Conservation (phyloP, 768 basidiomycete species). For the Rhodosporidiobolus sp. region DNA sequence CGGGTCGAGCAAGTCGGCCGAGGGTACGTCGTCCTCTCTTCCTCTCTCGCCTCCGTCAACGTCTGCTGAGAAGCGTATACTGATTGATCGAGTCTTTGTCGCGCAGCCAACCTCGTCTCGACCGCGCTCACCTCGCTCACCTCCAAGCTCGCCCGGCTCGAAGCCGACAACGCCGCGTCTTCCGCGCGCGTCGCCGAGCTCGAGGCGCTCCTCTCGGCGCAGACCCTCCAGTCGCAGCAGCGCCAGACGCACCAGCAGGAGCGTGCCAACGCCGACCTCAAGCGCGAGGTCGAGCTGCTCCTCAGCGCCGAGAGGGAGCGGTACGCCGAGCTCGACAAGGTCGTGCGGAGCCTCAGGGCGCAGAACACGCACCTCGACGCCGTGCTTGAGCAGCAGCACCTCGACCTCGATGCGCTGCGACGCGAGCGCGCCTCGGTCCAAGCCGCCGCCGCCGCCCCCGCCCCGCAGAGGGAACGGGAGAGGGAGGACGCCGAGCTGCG, state of each 20-base stretch:
- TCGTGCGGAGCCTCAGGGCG: neutral
- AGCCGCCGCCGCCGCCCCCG: neutral
- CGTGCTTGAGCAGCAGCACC: neutral
- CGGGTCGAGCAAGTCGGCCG: neutral
- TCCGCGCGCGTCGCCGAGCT: slow-evolving; percentile 36
- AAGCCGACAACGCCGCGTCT: slow-evolving; percentile 39
- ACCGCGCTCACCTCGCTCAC: slow-evolving; percentile 24
- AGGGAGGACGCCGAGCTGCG: slow-evolving; percentile 10
- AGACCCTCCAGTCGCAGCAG: neutral
- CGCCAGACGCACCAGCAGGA: neutral
- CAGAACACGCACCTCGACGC: slow-evolving; percentile 22
- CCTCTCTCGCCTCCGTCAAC: neutral
- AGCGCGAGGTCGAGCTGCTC: slow-evolving; percentile 23
- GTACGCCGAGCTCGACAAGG: slow-evolving; percentile 2
- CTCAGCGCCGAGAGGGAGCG: slow-evolving; percentile 11
- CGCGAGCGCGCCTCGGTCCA: neutral
- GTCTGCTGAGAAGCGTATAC: neutral
- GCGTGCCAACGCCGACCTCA: too few relatives aligned
- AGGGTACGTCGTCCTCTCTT: slow-evolving; percentile 20
- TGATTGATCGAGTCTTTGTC: neutral
- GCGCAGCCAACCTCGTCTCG: slow-evolving; percentile 34
- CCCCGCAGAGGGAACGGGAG: slow-evolving; percentile 12
- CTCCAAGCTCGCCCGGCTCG: slow-evolving; percentile 22
- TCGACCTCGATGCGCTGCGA: neutral
- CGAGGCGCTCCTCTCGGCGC: slow-evolving; percentile 21